phyloP scores from a whole-genome alignment of 2,329 filamentous ascomycete genomes.

The Tolypocladium endophyticum region DNA sequence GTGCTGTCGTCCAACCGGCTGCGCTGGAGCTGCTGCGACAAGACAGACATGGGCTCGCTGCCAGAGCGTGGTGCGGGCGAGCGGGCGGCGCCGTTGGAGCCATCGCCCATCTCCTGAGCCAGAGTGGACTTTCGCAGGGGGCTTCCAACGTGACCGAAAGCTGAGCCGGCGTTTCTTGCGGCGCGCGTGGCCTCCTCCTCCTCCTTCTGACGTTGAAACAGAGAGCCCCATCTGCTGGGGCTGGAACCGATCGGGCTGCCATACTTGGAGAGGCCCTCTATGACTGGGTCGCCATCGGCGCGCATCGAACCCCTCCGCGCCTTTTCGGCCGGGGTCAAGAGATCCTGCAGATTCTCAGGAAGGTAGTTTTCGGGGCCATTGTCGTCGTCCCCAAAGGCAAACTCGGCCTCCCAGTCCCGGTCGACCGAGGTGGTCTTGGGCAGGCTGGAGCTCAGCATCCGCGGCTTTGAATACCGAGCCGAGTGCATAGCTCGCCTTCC shows the following conservation, averaged over 20 bases:
- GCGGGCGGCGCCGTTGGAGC: conserved; percentile 19
- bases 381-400: conserved; percentile 66
- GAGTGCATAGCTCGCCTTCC: conserved; percentile 63
- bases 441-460: conserved; percentile 58
- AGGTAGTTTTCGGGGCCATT: conserved; percentile 47
- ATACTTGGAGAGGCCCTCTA: conserved; percentile 43
- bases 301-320: conserved; percentile 51
- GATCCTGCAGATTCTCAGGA: conserved; percentile 58
- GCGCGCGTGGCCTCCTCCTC: conserved; percentile 38
- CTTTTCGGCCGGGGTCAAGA: conserved; percentile 58
- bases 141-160: conserved; percentile 56
- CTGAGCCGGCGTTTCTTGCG: conserved; percentile 32
- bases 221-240: conserved; percentile 49
- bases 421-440: conserved; percentile 53
- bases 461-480: conserved; percentile 56
- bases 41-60: conserved; percentile 44
- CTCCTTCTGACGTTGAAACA: conserved; percentile 50
- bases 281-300: conserved; percentile 39
- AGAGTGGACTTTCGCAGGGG: conserved; percentile 54
- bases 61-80: conserved; percentile 28
- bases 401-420: conserved; percentile 54
- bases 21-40: conserved; percentile 53
- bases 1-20: conserved; percentile 41
- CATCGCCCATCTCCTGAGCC: conserved; percentile 38
- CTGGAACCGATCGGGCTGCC: conserved; percentile 50